A percentile compares a stretch with the other conserved stretches of the same genome.
phyloP scores from a whole-genome alignment of 2,329 filamentous ascomycete species.

The Zarea fungicola region DNA sequence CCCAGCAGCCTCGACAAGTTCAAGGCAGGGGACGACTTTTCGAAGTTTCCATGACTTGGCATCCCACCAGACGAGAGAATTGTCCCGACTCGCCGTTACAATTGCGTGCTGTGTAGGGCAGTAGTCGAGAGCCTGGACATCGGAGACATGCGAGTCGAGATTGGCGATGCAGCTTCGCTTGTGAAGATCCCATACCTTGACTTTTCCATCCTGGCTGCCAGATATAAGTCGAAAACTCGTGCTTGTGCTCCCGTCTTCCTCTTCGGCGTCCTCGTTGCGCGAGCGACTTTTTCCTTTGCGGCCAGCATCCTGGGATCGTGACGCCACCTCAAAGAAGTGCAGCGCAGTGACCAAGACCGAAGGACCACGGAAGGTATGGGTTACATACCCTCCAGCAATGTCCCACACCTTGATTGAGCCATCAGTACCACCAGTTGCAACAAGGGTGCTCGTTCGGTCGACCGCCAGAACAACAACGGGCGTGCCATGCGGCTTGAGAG shows the following conservation, averaged over 20 bases:
- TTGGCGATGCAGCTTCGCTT: conserved; percentile 72
- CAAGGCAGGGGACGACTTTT: conserved; percentile 76
- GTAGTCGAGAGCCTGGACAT: conserved; percentile 84
- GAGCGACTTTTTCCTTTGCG: conserved; percentile 29
- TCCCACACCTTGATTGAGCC: conserved; percentile 97
- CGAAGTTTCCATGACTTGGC: conserved; percentile 75
- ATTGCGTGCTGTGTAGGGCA: conserved; percentile 68
- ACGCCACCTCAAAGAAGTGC: conserved; percentile 77
- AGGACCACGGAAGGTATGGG: conserved; percentile 91
- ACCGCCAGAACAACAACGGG: conserved; percentile 83
- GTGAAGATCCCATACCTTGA: conserved; percentile 86
- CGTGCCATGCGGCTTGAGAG: conserved; percentile 82
- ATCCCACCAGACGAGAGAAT: conserved; percentile 92
- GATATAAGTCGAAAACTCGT: conserved; percentile 75
- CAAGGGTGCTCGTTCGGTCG: conserved; percentile 79
- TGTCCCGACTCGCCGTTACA: conserved; percentile 83
- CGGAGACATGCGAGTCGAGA: conserved; percentile 88
- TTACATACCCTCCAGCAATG: conserved; percentile 81
- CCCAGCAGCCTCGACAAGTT: conserved; percentile 77
- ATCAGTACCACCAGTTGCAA: conserved; percentile 90
- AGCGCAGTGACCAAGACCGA: conserved; percentile 87
- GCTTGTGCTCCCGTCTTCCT: conserved; percentile 35
- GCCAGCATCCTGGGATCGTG: conserved; percentile 28
- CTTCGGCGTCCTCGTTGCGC: conserved; percentile 30
- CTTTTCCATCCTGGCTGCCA: conserved; percentile 88